Evolutionary conservation across 2,329 filamentous ascomycete species (phyloP).

Genomic region (Dactylonectria estremocensis): DNA sequence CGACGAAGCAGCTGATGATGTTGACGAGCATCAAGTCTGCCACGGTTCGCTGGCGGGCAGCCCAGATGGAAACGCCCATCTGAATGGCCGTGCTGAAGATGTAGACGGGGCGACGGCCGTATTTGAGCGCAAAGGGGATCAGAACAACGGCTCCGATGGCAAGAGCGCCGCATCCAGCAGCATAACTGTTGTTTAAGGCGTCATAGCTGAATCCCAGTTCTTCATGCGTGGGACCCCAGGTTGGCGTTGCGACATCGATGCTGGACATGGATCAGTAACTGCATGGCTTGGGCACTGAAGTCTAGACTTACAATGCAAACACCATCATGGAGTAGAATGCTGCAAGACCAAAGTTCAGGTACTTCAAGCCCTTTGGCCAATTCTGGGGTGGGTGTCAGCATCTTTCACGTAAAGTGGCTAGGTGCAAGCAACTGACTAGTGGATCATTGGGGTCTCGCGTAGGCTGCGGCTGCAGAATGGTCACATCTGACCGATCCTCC

Average conservation of each 20-base stretch:
- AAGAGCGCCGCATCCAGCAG: conserved; percentile 30
- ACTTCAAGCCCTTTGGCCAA: conserved; percentile 33
- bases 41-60: conserved; percentile 57
- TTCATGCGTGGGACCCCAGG: conserved; percentile 20
- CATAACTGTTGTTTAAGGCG: conserved; percentile 2
- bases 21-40: conserved; percentile 62
- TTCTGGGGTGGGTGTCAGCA: conserved; percentile 1
- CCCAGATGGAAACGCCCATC: conserved; percentile 57
- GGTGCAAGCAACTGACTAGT: conserved; percentile 5
- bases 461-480: conserved; percentile 26
- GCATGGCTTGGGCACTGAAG: too few species aligned
- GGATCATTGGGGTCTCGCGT: conserved; percentile 28
- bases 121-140: conserved; percentile 43
- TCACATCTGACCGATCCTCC: not conserved
- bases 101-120: conserved; percentile 44
- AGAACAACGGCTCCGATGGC: conserved; percentile 43
- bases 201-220: conserved; percentile 23
- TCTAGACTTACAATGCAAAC: too few species aligned
- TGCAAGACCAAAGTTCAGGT: conserved; percentile 75
- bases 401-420: not conserved
- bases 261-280: conserved; percentile 65
- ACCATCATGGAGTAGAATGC: conserved; percentile 61
- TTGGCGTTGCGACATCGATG: conserved; percentile 12
- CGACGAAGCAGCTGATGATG: conserved; percentile 52
- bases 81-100: conserved; percentile 56